Evolutionary conservation across 2,329 filamentous ascomycete genomes (phyloP).

Genomic region (Aureobasidium sp.): DNA sequence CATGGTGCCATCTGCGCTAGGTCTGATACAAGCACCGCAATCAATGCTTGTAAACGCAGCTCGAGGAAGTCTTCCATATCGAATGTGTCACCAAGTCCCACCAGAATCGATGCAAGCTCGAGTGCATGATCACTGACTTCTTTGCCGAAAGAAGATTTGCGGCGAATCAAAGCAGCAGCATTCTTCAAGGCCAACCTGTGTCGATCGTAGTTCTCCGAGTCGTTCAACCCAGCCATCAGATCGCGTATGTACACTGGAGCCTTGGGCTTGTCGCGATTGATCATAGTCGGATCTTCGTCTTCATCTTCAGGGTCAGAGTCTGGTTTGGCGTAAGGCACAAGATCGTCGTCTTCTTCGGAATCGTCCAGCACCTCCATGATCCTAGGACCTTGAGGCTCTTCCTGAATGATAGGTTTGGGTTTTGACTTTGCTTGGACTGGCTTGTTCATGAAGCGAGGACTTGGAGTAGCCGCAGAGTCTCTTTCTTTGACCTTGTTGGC

Average conservation of each 20-base stretch:
- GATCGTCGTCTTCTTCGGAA: slow-evolving; percentile 51
- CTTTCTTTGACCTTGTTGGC: background rate
- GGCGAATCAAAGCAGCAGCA: slow-evolving; percentile 72
- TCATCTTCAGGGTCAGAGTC: slow-evolving; percentile 86
- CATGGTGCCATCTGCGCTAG: slow-evolving; percentile 73
- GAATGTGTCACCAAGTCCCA: slow-evolving; percentile 78
- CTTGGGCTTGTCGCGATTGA: slow-evolving; percentile 73
- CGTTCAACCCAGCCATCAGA: slow-evolving; percentile 68
- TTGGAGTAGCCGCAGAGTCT: background rate
- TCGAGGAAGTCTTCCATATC: slow-evolving; percentile 73
- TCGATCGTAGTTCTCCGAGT: slow-evolving; percentile 75
- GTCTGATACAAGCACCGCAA: slow-evolving; percentile 70
- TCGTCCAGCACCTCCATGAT: slow-evolving; percentile 27
- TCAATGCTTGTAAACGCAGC: slow-evolving; percentile 69
- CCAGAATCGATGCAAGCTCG: slow-evolving; percentile 68
- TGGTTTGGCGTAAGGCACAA: slow-evolving; percentile 75
- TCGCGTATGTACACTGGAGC: slow-evolving; percentile 89
- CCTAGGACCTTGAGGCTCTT: slow-evolving; percentile 27
- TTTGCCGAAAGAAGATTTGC: slow-evolving; percentile 80
- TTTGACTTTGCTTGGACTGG: background rate
- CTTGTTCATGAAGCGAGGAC: background rate
- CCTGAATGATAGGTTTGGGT: slow-evolving; percentile 19
- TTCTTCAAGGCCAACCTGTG: slow-evolving; percentile 73
- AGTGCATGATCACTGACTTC: slow-evolving; percentile 80
- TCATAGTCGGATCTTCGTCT: slow-evolving; percentile 82